Base-by-base conservation (phyloP, 345 rosid genomes). In the Arabidopsis suecica region DNA sequence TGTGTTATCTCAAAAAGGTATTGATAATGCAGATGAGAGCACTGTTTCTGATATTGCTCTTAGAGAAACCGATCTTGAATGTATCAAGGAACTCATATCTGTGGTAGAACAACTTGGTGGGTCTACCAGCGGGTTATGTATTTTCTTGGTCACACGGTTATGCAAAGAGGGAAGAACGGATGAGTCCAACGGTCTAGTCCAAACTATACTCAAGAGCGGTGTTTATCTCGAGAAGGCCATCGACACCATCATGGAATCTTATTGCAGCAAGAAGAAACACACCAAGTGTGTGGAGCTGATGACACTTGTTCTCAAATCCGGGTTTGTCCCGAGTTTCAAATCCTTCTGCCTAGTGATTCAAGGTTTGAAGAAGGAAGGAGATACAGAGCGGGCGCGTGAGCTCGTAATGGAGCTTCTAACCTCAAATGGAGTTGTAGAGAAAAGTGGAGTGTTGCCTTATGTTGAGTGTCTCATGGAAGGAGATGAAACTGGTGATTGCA, bases 291-390 rank as follows among this genome's bases (percentile, higher is more conserved):
- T 79, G 8, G 78, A 79, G 69, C 69, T 82, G 61, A 75, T 86
- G 71, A 48, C 65, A 1, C 45, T 59, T 50, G 69, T 81, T 47
- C 65, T 86, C 8, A 32, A 42, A 11, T 41, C 51, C 16, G 84
- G 89, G 42, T 84, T 69, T 56, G 47, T 72, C 41, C 86, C 88
- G 13, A 72, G 83, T 49, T 81, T 84, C 42, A 79, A 76, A 54
- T 74, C 84, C 33, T 82, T 79, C 41, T 69, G 78, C 55, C 63
- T 70, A 57, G 72, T 84, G 74, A 72, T 86, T 76, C 78, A 72
- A 58, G 72, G 87, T 30, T 62, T 80, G 67, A 63, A 66, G 48
- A 59, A 57, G 11, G 83, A 79, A 65, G 85, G 87, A 64, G 78
- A 75, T 9, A 65, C 11, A 2, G 30, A 77, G 57, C 45, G 33